phyloP scores from a whole-genome alignment of 148 eudicot genomes.

The Cornus controversa region DNA sequence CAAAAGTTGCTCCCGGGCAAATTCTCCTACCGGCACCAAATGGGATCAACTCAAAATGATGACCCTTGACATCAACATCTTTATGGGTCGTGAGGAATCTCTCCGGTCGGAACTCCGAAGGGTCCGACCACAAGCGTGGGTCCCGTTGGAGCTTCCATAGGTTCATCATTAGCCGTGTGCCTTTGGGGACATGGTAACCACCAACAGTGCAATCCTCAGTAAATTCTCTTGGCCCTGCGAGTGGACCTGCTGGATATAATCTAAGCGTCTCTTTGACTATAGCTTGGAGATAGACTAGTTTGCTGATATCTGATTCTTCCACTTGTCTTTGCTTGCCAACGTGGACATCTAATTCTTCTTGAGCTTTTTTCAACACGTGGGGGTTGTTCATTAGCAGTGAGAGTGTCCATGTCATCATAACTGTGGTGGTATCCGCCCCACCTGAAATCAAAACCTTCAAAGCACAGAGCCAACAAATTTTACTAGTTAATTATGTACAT shows the following conservation, averaged over 20 bases:
- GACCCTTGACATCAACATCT: constrained; percentile 28
- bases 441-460: constrained; percentile 29
- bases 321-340: constrained; percentile 26
- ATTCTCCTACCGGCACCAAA: constrained; percentile 29
- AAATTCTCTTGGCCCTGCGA: constrained; percentile 17
- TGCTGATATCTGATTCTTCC: constrained; percentile 27
- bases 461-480: background rate
- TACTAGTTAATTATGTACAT: too few species aligned
- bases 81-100: constrained; percentile 30
- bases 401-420: constrained; percentile 37
- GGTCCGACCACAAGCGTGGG: constrained; percentile 26
- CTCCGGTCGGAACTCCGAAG: constrained; percentile 32
- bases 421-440: constrained; percentile 31
- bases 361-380: constrained; percentile 20
- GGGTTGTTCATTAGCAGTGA: constrained; percentile 27
- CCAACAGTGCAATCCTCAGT: constrained; percentile 21
- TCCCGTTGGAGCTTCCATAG: constrained; percentile 36
- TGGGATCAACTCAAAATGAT: constrained; percentile 27
- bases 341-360: constrained; percentile 25
- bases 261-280: constrained; percentile 32
- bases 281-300: constrained; percentile 38
- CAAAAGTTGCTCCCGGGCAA: constrained; percentile 27
- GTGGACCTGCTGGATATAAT: constrained; percentile 28
- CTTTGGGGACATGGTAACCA: constrained; percentile 31
- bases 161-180: constrained; percentile 33